These are phyloP conservation scores for Coemansia sp. DNA, from an alignment of 192 early-diverging fungal species.

Conservation along the genomic window DNA sequence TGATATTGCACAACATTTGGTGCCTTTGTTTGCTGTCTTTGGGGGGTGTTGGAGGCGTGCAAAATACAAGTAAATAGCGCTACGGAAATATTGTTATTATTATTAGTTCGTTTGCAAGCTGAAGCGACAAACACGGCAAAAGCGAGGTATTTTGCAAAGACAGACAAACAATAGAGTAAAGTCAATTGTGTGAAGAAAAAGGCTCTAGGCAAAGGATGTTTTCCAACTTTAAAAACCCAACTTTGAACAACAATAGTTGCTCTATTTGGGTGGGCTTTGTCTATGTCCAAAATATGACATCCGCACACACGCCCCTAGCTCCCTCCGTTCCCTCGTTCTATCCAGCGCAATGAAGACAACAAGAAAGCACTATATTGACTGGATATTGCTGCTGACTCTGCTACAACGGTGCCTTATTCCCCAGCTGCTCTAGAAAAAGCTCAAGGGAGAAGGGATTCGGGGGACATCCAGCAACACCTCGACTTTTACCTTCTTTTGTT, in stretches of 20 bases:
- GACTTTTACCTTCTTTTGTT: not conserved
- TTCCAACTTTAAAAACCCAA: not conserved
- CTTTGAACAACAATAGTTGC: constrained; percentile 2
- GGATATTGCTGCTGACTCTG: not conserved
- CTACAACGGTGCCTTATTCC: too few species aligned
- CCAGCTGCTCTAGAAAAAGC: too few species aligned
- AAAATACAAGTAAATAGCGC: not conserved
- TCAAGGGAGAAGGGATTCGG: not conserved
- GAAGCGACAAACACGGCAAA: not conserved
- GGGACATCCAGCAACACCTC: not conserved
- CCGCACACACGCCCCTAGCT: not conserved
- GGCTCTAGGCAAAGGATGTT: not conserved
- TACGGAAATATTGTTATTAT: not conserved
- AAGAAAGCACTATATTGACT: not conserved
- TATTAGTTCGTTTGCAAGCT: not conserved
- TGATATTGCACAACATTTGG: not conserved
- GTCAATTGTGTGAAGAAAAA: not conserved
- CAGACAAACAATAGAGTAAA: not conserved
- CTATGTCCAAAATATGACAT: not conserved
- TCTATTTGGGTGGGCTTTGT: not conserved
- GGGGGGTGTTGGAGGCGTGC: not conserved
- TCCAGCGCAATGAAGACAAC: too few species aligned
- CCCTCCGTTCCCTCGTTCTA: constrained; percentile 12
- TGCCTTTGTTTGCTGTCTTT: not conserved
- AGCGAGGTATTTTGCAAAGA: not conserved